Evolutionary conservation across 139 green algal genomes (phyloP).

Genomic region (Coelastrella sp.): DNA sequence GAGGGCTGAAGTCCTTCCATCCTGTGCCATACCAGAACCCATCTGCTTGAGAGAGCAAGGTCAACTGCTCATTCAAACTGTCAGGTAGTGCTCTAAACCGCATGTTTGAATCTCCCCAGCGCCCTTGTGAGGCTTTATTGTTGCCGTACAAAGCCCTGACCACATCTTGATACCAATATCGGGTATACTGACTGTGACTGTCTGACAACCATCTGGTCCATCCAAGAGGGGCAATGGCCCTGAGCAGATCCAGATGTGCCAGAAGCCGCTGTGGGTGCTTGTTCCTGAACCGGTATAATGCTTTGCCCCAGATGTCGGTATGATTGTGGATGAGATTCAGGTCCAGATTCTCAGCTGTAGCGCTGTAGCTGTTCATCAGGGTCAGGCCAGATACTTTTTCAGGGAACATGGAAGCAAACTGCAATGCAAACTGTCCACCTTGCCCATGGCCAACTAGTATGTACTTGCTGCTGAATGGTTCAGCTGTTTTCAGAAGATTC

Average conservation of each 20-base stretch:
- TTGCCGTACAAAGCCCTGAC: neutral
- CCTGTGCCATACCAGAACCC: constrained; percentile 28
- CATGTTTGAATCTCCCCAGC: neutral
- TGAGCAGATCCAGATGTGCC: neutral
- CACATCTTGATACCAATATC: neutral
- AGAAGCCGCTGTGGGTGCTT: neutral
- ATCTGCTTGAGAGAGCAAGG: neutral
- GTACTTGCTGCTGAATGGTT: neutral
- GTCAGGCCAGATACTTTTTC: neutral
- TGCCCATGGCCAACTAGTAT: constrained; percentile 15
- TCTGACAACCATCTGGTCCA: neutral
- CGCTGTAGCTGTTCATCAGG: constrained; percentile 16
- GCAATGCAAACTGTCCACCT: neutral
- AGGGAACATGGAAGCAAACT: neutral
- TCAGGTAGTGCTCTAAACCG: neutral
- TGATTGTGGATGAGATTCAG: neutral
- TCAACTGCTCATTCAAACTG: constrained; percentile 24
- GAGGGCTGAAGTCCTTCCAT: constrained; percentile 13
- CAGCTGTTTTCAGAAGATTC: neutral
- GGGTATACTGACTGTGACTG: neutral
- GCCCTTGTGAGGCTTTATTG: constrained; percentile 9
- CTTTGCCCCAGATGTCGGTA: constrained; percentile 13
- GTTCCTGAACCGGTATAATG: neutral
- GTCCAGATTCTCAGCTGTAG: neutral
- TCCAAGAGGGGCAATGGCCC: neutral